A percentile compares a stretch with the other conserved stretches of the same genome.
Evolutionary conservation across 163 green algal species (phyloP).

Genomic region (Prototheca wickerhamii): DNA sequence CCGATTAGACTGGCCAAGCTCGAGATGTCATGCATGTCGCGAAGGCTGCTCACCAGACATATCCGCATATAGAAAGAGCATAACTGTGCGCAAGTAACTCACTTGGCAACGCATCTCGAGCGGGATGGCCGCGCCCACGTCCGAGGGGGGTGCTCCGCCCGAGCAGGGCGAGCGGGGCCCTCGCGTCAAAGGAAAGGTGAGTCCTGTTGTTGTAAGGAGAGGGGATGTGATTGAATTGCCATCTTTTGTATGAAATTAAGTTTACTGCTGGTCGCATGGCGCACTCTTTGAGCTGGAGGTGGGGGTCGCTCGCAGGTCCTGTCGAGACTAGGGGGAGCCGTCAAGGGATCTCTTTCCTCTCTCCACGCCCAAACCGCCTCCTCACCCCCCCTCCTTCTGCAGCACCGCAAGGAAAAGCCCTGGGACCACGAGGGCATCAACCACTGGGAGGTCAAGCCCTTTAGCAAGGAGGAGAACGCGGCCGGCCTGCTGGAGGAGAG

Average conservation of each 20-base stretch:
- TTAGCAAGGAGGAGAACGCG: conserved; percentile 91
- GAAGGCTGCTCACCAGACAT: no score
- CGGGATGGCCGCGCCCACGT: neutral
- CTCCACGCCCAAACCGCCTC: no score
- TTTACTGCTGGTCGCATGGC: neutral
- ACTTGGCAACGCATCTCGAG: neutral
- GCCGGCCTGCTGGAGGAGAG: conserved; percentile 87
- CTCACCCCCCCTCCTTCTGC: no score
- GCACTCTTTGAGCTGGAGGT: no score
- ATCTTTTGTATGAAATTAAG: neutral
- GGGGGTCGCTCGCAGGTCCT: no score
- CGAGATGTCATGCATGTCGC: no score
- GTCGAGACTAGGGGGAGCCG: no score
- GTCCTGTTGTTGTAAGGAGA: neutral
- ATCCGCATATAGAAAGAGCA: no score
- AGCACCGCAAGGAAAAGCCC: conserved; percentile 88
- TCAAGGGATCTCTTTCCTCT: no score
- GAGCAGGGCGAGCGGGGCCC: neutral
- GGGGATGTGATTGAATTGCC: no score
- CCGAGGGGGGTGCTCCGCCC: neutral
- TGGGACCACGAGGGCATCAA: conserved; percentile 96
- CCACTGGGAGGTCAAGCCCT: conserved; percentile 78
- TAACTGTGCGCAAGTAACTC: no score
- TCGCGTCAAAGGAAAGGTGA: conserved; percentile 5
- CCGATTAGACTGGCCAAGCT: no score